These are phyloP conservation scores for Sugiyamaella xylanicola DNA, from an alignment of 1,139 yeast species.

Conservation along the genomic window DNA sequence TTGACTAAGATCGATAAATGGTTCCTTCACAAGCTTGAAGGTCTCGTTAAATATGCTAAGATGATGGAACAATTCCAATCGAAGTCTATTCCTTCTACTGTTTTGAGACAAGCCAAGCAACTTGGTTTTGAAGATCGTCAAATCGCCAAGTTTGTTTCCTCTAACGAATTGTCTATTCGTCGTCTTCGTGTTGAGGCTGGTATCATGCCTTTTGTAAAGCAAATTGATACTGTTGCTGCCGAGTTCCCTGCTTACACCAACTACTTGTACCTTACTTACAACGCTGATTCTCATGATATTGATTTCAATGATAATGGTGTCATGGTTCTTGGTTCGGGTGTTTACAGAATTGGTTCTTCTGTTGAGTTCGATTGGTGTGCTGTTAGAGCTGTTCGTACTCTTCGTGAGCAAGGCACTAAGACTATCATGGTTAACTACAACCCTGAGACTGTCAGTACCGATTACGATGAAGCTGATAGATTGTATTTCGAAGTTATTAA, in stretches of 20 bases:
- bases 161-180: conserved; percentile 93
- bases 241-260: conserved; percentile 98
- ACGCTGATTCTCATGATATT: conserved; percentile 88
- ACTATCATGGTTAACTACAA: conserved; percentile 97
- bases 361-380: conserved; percentile 98
- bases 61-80: conserved; percentile 60
- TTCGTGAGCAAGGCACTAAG: conserved; percentile 83
- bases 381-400: conserved; percentile 90
- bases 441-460: conserved; percentile 98
- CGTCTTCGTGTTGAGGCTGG: conserved; percentile 87
- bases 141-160: conserved; percentile 84
- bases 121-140: conserved; percentile 97
- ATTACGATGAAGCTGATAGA: conserved; percentile 97
- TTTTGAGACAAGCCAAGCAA: conserved; percentile 88
- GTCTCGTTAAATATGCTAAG: conserved; percentile 69
- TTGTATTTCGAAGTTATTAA: conserved; percentile 95
- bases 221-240: conserved; percentile 98
- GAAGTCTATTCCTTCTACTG: conserved; percentile 57
- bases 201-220: conserved; percentile 90
- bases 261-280: conserved; percentile 92
- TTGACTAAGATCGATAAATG: conserved; percentile 94
- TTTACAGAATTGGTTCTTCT: conserved; percentile 91
- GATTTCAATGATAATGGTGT: conserved; percentile 82
- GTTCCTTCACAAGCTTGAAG: conserved; percentile 86
- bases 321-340: conserved; percentile 92